Evolutionary conservation across 2,329 filamentous ascomycete species (phyloP), one percentile per base, ranked within the genome.

Genomic region (Penicillium crustosum): DNA sequence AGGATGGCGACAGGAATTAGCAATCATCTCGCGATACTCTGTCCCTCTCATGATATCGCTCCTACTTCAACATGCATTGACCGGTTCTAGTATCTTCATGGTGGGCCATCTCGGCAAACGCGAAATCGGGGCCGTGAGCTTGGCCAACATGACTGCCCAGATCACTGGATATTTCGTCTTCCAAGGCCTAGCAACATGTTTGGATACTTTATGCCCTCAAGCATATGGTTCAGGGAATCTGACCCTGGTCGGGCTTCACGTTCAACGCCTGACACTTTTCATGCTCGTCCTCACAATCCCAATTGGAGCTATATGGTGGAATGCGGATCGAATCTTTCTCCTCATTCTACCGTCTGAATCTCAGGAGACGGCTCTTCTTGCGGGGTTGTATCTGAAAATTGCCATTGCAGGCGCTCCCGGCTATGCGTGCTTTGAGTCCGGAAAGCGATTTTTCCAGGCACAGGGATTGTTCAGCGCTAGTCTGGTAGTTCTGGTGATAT

Each of bases 191-290:
- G 88, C 91, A 0, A 96, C 92, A 8, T 89, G 87, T 61, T 81
- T 97, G 23, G 92, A 96, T 74, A 96, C 92, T 0, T 84, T 97
- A 4, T 96, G 92, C 72, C 86, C 91, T 0, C 92, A 96, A 74
- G 93, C 93, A 1, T 96, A 93, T 70, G 92, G 93, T 3, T 93
- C 89, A 0, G 92, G 93, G 0, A 89, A 88, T 69, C 93, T 89
- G 70, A 88, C 91, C 61, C 84, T 97, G 6, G 92, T 97, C 60
- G 91, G 90, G 1, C 73, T 93, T 47, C 89, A 93, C 65, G 80
- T 89, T 49, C 89, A 93, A 75, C 82, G 89, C 56, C 91, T 92
- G 88, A 79, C 88, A 1, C 88, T 81, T 70, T 91, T 93, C 70
- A 81, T 93, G 6, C 86, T 88, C 76, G 73, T 81, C 9, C 81